A percentile compares a stretch with the other conserved stretches of the same genome.
phyloP scores from a whole-genome alignment of 2,329 filamentous ascomycete species.

The Colletotrichum kahawae region DNA sequence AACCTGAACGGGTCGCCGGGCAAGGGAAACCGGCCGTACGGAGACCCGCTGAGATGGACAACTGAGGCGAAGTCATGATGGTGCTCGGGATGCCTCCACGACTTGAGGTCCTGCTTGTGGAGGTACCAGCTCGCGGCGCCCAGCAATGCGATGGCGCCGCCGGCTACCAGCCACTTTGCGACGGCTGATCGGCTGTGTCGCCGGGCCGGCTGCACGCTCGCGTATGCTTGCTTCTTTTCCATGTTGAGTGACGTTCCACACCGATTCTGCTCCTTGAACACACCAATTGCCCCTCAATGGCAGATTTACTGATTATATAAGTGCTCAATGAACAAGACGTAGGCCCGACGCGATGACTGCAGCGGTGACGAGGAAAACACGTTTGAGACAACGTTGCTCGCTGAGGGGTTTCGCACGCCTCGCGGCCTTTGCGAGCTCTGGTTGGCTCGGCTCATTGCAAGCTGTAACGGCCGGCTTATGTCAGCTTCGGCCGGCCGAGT shows the following conservation, averaged over 20 bases:
- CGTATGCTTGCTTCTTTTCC: neutral
- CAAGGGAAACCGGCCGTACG: constrained; percentile 41
- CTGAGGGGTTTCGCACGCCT: neutral
- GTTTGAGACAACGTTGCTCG: neutral
- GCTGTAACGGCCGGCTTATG: neutral
- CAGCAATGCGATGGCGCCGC: neutral
- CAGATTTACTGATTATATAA: neutral
- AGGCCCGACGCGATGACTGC: neutral
- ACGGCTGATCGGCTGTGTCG: no score
- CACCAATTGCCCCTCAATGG: neutral
- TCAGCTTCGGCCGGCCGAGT: neutral
- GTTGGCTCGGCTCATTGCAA: neutral
- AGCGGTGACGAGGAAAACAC: neutral
- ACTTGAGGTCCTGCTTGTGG: neutral
- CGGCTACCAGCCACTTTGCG: neutral
- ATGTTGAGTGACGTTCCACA: neutral
- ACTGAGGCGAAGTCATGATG: neutral
- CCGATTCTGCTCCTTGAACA: no score
- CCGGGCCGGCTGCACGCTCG: neutral
- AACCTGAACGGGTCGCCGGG: constrained; percentile 51
- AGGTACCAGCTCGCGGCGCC: neutral
- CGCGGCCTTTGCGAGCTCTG: neutral
- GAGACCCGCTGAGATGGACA: neutral
- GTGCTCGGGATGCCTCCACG: neutral
- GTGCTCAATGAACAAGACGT: neutral